A percentile compares a stretch with the other conserved stretches of the same genome.
These are phyloP conservation scores for Monosporozyma servazzii DNA, from an alignment of 805 yeast species.

Conservation along the genomic window DNA sequence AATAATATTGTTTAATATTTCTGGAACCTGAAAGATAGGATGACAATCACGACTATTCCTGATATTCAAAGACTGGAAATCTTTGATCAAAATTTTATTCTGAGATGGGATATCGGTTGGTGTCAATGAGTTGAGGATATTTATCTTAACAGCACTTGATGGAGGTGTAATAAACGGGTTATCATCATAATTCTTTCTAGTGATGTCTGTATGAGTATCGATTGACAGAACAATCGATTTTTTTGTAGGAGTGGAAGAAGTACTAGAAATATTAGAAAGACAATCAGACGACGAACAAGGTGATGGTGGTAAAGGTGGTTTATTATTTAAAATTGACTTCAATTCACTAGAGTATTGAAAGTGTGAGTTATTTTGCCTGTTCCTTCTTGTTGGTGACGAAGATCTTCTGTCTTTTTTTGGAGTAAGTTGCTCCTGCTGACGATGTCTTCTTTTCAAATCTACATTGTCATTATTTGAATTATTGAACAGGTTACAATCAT, in stretches of 20 bases:
- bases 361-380: not conserved
- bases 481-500: not conserved
- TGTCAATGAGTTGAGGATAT: not conserved
- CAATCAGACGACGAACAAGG: not conserved
- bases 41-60: constrained; percentile 11
- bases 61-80: constrained; percentile 6
- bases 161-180: constrained; percentile 5
- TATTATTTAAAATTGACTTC: not conserved
- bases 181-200: not conserved
- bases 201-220: not conserved
- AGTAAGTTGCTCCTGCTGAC: not conserved
- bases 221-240: not conserved
- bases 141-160: not conserved
- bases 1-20: constrained; percentile 55
- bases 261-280: not conserved
- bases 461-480: not conserved
- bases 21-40: constrained; percentile 64
- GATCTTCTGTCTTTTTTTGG: constrained; percentile 1
- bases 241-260: not conserved
- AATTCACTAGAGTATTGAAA: constrained; percentile 3
- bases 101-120: not conserved
- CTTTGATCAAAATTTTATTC: not conserved
- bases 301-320: constrained; percentile 1
- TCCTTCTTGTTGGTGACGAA: constrained; percentile 5
- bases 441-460: not conserved